Conservation (phyloP, 371 early-diverging fungal genomes). For the Mortierella sp. region DNA sequence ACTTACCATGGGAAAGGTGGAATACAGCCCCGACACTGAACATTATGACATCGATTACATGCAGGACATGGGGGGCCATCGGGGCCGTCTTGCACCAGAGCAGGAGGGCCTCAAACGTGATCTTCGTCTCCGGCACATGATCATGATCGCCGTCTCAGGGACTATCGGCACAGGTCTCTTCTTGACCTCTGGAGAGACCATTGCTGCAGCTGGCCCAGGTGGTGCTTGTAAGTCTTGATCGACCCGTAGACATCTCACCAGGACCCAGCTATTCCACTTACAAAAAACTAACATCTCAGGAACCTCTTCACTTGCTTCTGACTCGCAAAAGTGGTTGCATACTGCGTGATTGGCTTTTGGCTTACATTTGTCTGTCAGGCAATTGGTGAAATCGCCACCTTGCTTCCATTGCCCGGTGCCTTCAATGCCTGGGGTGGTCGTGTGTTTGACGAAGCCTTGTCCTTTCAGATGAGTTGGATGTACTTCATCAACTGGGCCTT, state of each 20-base stretch:
- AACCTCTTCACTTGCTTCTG: no score
- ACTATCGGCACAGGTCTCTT: constrained; percentile 90
- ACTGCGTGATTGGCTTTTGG: constrained; percentile 74
- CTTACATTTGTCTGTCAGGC: constrained; percentile 85
- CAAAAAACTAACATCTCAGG: no score
- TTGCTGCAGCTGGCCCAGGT: constrained; percentile 80
- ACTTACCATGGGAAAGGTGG: no score
- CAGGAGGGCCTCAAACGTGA: constrained; percentile 59
- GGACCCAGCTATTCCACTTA: no score
- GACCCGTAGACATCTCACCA: no score
- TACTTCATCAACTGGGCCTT: constrained; percentile 89
- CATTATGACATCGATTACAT: no score
- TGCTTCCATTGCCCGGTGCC: constrained; percentile 83
- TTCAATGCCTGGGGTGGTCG: constrained; percentile 85
- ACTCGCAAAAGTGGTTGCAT: constrained; percentile 68
- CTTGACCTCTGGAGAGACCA: constrained; percentile 80
- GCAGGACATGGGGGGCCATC: no score
- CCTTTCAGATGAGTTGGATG: constrained; percentile 65
- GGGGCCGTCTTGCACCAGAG: no score
- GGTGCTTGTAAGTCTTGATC: constrained; percentile 62
- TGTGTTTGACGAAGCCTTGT: constrained; percentile 86
- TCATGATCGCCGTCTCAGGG: constrained; percentile 86
- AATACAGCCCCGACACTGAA: no score
- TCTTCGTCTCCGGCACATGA: constrained; percentile 75
- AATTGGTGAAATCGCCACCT: constrained; percentile 88